Base-by-base conservation (phyloP, 495 filamentous ascomycete species). In the Usnea hakonensis region DNA sequence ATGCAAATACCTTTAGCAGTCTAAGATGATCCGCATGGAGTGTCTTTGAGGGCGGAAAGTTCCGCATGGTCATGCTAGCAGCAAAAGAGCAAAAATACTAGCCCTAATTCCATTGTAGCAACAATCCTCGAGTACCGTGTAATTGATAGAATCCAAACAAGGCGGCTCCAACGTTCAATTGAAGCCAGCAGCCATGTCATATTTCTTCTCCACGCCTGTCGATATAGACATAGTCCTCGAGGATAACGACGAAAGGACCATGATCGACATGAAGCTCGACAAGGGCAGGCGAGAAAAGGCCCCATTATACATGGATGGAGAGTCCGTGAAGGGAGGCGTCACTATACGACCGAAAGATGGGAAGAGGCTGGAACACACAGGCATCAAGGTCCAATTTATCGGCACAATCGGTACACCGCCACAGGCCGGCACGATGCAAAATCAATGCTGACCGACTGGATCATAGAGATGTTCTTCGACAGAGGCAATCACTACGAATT, bases 341-440 rank as follows among this genome's bases (percentile, higher is more conserved):
- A 97, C 95, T 9, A 85, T 99, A 68, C 79, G 94, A 69, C 94
- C 95, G 13, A 99, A 99, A 78, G 94, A 99, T 84, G 95, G 95
- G 64, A 97, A 96, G 78, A 83, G 95, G 68, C 76, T 99, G 71
- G 94, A 99, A 73, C 94, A 99, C 73, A 97, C 93, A 11, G 94
- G 94, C 64, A 97, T 99, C 80, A 99, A 99, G 78, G 92, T 99
- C 69, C 95, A 99, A 74, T 99, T 99, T 78, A 96, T 99, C 67
- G 94, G 94, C 68, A 95, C 93, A 58, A 99, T 99, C 80, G 93
- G 91, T 94, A 72, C 59, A 19, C 58, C 10, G 37, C 21, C 54
- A 73, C 32, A 6, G 23, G 9, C 19, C 43, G 19, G 48, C 33
- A 48, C 10, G n/a, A 19, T 30, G 32, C 26, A 54, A 28, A 23